Evolutionary conservation across 257 asterid genomes (phyloP), one percentile per base, ranked within the genome.

Genomic region (Echium plantagineum): DNA sequence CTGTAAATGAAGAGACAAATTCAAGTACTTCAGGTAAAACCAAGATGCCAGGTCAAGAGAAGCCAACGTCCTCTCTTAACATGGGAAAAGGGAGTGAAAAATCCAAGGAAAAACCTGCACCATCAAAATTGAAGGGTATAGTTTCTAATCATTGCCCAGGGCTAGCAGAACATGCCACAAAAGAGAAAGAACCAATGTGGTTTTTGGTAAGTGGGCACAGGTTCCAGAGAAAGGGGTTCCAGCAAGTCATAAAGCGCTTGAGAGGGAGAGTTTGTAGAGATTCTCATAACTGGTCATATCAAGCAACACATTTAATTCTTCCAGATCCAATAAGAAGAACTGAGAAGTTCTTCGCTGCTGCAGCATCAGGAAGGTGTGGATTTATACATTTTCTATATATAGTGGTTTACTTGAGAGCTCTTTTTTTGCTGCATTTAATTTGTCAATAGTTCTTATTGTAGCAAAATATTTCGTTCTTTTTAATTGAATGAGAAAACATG

Each of bases 311-410:
- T 73, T 81, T 84, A 66, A 71, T 93, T 70, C 86, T 83, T 65
- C 97, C 98, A 0, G 97, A 85, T 63, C 97, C 97, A 10, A 35
- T 89, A 15, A 75, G 82, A 68, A 75, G 98, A 81, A 93, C 98
- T 0, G 98, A 93, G 67, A 93, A 93, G 70, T 76, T 93, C 59
- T 93, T 93, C 28, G 98, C 98, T 21, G 97, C 97, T 67, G 97
- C 87, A 15, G 95, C 98, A 47, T 86, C 98, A 54, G 98, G 98
- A 80, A 82, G 97, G 98, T 88, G 79, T 66, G 60, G 55, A 63
- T 58, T 59, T 35, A 8, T 59, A 9, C 38, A 52, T 15, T 38
- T 24, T 24, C 55, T 66, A n/a, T n/a, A n/a, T n/a, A n/a, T 26
- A 7, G 16, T 30, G 9, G 72, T 74, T 71, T 74, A 68, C 65